phyloP scores from a whole-genome alignment of 148 eudicot species.

The Rheum nobile region DNA sequence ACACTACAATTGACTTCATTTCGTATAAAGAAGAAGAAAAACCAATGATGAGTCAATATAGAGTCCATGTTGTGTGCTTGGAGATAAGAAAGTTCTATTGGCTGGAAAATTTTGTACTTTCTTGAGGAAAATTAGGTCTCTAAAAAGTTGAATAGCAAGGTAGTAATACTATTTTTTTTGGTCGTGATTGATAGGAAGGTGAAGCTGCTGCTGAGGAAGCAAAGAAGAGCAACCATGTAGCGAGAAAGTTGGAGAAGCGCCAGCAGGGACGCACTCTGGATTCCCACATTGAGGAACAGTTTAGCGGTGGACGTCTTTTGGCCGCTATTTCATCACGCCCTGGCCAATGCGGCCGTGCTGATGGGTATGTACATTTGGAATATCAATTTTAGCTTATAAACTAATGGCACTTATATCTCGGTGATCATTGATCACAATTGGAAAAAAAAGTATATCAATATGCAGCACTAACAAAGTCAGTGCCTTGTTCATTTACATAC shows the following conservation, averaged over 20 bases:
- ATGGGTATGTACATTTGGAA: slow-evolving; percentile 31
- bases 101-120: not conserved
- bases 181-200: slow-evolving; percentile 25
- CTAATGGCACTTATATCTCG: not conserved
- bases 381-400: not conserved
- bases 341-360: slow-evolving; percentile 76
- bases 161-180: not conserved
- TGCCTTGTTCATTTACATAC: no score
- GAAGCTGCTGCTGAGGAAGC: slow-evolving; percentile 38
- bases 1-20: no score
- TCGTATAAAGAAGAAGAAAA: not conserved
- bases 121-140: not conserved
- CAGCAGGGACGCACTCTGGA: slow-evolving; percentile 41
- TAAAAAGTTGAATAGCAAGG: not conserved
- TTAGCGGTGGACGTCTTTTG: slow-evolving; percentile 53
- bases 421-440: no score
- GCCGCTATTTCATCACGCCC: slow-evolving; percentile 75
- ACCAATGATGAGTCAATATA: not conserved
- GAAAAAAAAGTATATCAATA: no score
- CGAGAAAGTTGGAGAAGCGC: slow-evolving; percentile 46
- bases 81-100: not conserved
- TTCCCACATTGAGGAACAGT: slow-evolving; percentile 63
- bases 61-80: no score
- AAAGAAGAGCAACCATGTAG: slow-evolving; percentile 64
- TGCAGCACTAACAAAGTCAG: no score